These are phyloP conservation scores for Cyclostephanos invisitatus DNA, from an alignment of 108 stramenopile species.

Conservation along the genomic window DNA sequence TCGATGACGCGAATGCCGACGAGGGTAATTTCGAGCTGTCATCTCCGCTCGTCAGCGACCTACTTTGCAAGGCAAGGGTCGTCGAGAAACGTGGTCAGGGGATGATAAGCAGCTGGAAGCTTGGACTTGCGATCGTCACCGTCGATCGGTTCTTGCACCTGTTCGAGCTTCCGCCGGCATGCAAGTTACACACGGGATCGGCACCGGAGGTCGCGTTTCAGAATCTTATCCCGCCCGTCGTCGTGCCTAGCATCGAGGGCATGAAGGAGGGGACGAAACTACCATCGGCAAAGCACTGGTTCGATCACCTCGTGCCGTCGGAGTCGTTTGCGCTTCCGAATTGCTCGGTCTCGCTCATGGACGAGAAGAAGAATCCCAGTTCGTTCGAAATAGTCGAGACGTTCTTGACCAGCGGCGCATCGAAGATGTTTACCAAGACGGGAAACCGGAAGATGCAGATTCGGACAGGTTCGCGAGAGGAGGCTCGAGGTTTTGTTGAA, in stretches of 20 bases:
- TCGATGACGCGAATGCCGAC: slow-evolving; percentile 36
- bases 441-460: slow-evolving; percentile 55
- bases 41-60: slow-evolving; percentile 70
- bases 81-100: slow-evolving; percentile 59
- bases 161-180: slow-evolving; percentile 66
- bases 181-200: slow-evolving; percentile 53
- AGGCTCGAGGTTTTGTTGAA: slow-evolving; percentile 68
- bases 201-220: slow-evolving; percentile 81
- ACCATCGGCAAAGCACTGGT: slow-evolving; percentile 62
- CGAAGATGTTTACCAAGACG: slow-evolving; percentile 66
- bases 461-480: slow-evolving; percentile 54
- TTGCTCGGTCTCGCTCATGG: slow-evolving; percentile 48
- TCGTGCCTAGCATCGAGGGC: slow-evolving; percentile 58
- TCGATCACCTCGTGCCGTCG: slow-evolving; percentile 65
- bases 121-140: slow-evolving; percentile 67
- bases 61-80: slow-evolving; percentile 73
- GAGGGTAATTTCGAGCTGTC: slow-evolving; percentile 59
- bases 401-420: slow-evolving; percentile 51
- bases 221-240: slow-evolving; percentile 61
- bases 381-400: slow-evolving; percentile 68
- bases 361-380: slow-evolving; percentile 44
- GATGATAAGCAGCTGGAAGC: slow-evolving; percentile 68
- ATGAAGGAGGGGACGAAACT: slow-evolving; percentile 37
- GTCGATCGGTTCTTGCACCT: slow-evolving; percentile 73
- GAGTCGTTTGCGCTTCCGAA: slow-evolving; percentile 69